Conservation (phyloP, 2,329 filamentous ascomycete species). For the Allantophomopsis lycopodina region DNA sequence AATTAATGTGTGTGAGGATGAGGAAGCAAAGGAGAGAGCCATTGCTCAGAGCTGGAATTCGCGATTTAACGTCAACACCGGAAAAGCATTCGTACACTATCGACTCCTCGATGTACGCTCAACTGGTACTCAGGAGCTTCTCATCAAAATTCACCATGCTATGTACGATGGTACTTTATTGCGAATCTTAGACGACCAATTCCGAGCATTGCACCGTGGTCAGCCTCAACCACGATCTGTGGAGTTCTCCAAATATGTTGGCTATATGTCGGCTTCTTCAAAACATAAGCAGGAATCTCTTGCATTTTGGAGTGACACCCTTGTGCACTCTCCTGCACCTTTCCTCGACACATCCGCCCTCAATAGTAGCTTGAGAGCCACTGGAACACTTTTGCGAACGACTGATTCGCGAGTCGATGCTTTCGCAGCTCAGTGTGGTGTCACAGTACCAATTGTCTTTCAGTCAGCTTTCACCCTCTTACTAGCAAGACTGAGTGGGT, state of each 20-base stretch:
- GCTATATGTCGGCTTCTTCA: no score
- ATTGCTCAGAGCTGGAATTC: no score
- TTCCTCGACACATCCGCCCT: conserved; percentile 2
- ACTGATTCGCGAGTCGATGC: conserved; percentile 8
- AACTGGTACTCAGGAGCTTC: no score
- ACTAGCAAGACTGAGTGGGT: conserved; percentile 11
- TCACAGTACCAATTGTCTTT: conserved; percentile 21
- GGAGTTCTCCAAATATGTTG: no score
- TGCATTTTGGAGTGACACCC: conserved; percentile 12
- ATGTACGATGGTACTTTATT: conserved; percentile 23
- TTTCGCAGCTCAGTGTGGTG: conserved; percentile 10
- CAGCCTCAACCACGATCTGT: conserved; percentile 1
- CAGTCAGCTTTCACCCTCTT: conserved; percentile 20
- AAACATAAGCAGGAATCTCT: conserved; percentile 7
- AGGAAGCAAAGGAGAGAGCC: no score
- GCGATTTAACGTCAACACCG: no score
- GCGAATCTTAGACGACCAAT: conserved; percentile 22
- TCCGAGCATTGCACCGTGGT: conserved; percentile 12
- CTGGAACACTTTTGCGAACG: conserved; percentile 1
- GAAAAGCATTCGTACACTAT: no score
- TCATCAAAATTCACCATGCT: conserved; percentile 21
- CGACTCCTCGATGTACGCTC: no score
- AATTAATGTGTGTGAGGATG: no score
- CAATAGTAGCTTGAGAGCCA: neutral
- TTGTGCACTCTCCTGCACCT: no score